Evolutionary conservation across 2,329 filamentous ascomycete genomes (phyloP).

Genomic region (Aspergillus fischeri): DNA sequence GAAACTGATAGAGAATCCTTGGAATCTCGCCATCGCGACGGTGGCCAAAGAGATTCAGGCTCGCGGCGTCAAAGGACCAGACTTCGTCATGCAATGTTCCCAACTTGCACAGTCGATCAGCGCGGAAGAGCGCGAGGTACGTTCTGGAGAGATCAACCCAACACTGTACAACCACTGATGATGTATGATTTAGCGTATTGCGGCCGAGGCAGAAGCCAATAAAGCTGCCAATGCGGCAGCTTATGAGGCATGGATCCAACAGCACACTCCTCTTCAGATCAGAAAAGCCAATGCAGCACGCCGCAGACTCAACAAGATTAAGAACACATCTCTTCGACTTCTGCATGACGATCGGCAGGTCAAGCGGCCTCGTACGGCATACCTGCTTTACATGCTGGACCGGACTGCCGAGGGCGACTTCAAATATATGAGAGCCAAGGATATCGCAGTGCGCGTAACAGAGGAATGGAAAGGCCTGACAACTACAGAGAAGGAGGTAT

Average conservation of each 20-base stretch:
- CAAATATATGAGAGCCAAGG: constrained; percentile 39
- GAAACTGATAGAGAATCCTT: constrained; percentile 22
- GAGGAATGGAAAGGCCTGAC: constrained; percentile 27
- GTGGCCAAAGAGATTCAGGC: constrained; percentile 13
- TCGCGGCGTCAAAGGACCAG: constrained; percentile 1
- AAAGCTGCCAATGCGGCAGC: constrained; percentile 41
- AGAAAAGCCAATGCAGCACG: constrained; percentile 58
- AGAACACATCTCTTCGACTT: constrained; percentile 10
- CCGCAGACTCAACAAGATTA: constrained; percentile 23
- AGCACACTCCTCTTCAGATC: constrained; percentile 55
- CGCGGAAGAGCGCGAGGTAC: constrained; percentile 21
- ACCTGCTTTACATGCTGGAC: constrained; percentile 43
- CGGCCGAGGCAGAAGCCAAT: constrained; percentile 48
- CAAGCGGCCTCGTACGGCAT: constrained; percentile 41
- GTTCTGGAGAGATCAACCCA: background rate
- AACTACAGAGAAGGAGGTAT: constrained; percentile 35
- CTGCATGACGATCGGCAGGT: constrained; percentile 54
- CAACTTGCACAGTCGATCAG: constrained; percentile 13
- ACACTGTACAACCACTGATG: constrained; percentile 5
- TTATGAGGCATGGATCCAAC: constrained; percentile 53
- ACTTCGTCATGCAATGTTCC: constrained; percentile 17
- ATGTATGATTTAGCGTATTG: constrained; percentile 46
- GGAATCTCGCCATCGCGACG: constrained; percentile 19
- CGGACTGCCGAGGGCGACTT: constrained; percentile 49
- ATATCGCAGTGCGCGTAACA: constrained; percentile 24